A percentile compares a stretch with the other conserved stretches of the same genome.
Evolutionary conservation across 2,329 filamentous ascomycete species (phyloP).

Genomic region (Phialocephala sp.): DNA sequence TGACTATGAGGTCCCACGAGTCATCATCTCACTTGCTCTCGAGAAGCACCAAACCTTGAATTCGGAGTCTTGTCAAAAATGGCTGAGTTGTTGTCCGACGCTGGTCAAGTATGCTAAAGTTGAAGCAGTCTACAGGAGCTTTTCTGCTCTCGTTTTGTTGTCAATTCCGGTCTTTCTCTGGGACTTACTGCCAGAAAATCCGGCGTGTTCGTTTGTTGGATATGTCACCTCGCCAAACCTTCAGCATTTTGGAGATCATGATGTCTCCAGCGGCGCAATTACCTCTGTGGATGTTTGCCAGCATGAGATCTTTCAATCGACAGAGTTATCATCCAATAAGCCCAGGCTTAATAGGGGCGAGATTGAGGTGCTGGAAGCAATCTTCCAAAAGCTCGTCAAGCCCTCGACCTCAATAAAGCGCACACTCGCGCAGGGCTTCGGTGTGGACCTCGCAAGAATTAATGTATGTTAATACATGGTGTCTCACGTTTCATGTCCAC

Average conservation of each 20-base stretch:
- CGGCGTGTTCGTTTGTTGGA: slow-evolving; percentile 63
- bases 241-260: background rate
- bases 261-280: background rate
- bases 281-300: background rate
- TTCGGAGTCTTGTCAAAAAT: slow-evolving; percentile 62
- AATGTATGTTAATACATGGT: slow-evolving; percentile 59
- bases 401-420: slow-evolving; percentile 67
- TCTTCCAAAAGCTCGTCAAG: slow-evolving; percentile 69
- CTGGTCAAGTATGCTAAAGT: slow-evolving; percentile 65
- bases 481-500: slow-evolving; percentile 43
- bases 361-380: slow-evolving; percentile 62
- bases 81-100: slow-evolving; percentile 57
- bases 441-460: slow-evolving; percentile 65
- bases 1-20: slow-evolving; percentile 50
- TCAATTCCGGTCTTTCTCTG: slow-evolving; percentile 65
- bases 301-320: background rate
- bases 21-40: slow-evolving; percentile 64
- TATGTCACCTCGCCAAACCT: slow-evolving; percentile 50
- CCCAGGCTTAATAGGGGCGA: slow-evolving; percentile 59
- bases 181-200: slow-evolving; percentile 63
- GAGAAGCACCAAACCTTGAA: slow-evolving; percentile 64
- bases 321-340: slow-evolving; percentile 29
- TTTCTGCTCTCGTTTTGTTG: slow-evolving; percentile 61
- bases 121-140: slow-evolving; percentile 65
- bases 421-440: slow-evolving; percentile 63